Conservation (phyloP, 75 land plant species). For the Sequoia sempervirens region DNA sequence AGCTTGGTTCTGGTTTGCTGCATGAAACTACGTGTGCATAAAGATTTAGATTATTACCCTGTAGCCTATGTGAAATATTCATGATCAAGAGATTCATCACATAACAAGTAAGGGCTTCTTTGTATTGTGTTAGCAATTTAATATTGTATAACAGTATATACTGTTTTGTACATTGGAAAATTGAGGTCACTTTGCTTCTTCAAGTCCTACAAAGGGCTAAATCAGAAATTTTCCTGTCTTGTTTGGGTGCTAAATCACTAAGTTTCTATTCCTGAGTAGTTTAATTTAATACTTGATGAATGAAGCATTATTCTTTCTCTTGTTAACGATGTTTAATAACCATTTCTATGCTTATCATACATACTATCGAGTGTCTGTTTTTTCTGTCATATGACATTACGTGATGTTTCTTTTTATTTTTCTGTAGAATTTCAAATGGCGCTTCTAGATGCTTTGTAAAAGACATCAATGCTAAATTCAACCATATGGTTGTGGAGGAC, state of each 20-base stretch:
- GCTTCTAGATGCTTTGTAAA: conserved; percentile 31
- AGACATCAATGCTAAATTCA: conserved; percentile 28
- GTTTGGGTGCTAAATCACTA: background rate
- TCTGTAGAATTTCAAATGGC: conserved; percentile 1
- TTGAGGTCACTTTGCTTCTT: background rate
- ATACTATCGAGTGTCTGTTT: background rate
- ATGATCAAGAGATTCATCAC: too few species aligned
- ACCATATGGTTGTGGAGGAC: conserved; percentile 18
- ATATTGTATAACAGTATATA: background rate
- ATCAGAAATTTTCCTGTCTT: background rate
- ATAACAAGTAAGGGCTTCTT: too few species aligned
- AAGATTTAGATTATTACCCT: too few species aligned
- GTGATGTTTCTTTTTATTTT: background rate
- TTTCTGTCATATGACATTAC: background rate
- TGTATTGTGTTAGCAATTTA: too few species aligned
- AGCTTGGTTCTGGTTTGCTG: too few species aligned
- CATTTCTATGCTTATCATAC: background rate
- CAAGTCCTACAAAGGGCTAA: background rate
- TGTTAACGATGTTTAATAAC: background rate
- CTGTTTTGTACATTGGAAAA: background rate
- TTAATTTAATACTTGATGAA: background rate
- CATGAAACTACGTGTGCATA: too few species aligned
- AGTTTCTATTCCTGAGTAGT: background rate
- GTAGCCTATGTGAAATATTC: too few species aligned
- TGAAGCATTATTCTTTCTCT: background rate